A percentile compares a stretch with the other conserved stretches of the same genome.
Evolutionary conservation across 2,329 filamentous ascomycete species (phyloP).

Genomic region (Trichoderma pleuroti): DNA sequence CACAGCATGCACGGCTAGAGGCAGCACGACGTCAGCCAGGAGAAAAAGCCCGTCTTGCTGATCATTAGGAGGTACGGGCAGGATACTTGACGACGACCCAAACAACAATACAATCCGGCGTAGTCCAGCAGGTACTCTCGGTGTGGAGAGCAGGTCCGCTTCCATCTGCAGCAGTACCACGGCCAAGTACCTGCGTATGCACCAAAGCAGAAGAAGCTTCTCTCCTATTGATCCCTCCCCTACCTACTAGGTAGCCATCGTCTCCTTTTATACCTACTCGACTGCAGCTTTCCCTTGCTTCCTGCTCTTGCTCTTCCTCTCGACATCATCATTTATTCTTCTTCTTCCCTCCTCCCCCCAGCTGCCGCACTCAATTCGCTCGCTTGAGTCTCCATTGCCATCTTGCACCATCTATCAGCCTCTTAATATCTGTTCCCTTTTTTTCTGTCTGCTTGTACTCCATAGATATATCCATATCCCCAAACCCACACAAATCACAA

Average conservation of each 20-base stretch:
- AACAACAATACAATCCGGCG: not conserved
- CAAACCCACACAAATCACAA: constrained; percentile 30
- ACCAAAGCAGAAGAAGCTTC: constrained; percentile 4
- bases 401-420: not conserved
- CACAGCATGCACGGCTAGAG: not conserved
- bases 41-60: not conserved
- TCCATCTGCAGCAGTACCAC: not conserved
- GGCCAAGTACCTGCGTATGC: not conserved
- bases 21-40: constrained; percentile 19
- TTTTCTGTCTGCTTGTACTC: not conserved
- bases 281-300: constrained; percentile 23
- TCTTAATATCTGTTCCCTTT: not conserved
- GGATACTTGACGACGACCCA: not conserved
- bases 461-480: not conserved
- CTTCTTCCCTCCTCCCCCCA: constrained; percentile 7
- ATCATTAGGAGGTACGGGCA: not conserved
- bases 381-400: not conserved
- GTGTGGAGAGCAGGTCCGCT: constrained; percentile 4
- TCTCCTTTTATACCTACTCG: constrained; percentile 19
- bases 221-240: constrained; percentile 19
- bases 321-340: constrained; percentile 15
- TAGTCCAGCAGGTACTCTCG: not conserved
- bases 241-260: constrained; percentile 16
- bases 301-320: not conserved
- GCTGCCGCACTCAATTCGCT: not conserved